Conservation (phyloP, 768 basidiomycete species). For the Suillus hirtellus region DNA sequence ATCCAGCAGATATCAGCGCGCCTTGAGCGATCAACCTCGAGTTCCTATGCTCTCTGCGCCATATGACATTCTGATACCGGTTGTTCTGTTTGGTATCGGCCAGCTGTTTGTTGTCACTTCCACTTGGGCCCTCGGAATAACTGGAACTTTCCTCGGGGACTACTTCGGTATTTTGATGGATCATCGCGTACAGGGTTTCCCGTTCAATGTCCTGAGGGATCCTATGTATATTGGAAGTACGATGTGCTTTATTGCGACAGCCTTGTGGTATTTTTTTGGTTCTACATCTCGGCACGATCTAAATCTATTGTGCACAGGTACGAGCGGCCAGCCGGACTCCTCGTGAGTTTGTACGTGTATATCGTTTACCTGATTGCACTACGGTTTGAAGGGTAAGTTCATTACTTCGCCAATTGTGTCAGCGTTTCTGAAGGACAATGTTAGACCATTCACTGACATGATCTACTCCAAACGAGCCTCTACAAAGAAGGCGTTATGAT, state of each 20-base stretch:
- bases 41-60: conserved; percentile 65
- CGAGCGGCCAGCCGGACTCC: conserved; percentile 80
- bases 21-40: conserved; percentile 75
- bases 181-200: conserved; percentile 91
- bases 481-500: conserved; percentile 16
- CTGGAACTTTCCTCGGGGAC: conserved; percentile 87
- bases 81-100: conserved; percentile 64
- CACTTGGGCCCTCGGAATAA: conserved; percentile 89
- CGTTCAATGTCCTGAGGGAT: conserved; percentile 89
- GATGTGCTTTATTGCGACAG: conserved; percentile 81
- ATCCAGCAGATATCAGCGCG: conserved; percentile 64
- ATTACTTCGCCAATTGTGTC: not conserved
- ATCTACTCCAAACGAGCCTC: conserved; percentile 65
- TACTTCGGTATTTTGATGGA: conserved; percentile 90
- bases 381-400: conserved; percentile 82
- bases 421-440: conserved; percentile 10
- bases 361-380: conserved; percentile 83
- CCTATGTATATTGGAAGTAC: conserved; percentile 99
- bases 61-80: conserved; percentile 58
- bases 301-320: conserved; percentile 50
- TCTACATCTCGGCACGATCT: not conserved
- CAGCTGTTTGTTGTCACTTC: conserved; percentile 86
- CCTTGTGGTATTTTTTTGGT: conserved; percentile 67
- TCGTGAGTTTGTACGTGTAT: conserved; percentile 81
- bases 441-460: conserved; percentile 78